Evolutionary conservation across 208 protist genomes (phyloP).

Genomic region (Trichomonas vaginalis): DNA sequence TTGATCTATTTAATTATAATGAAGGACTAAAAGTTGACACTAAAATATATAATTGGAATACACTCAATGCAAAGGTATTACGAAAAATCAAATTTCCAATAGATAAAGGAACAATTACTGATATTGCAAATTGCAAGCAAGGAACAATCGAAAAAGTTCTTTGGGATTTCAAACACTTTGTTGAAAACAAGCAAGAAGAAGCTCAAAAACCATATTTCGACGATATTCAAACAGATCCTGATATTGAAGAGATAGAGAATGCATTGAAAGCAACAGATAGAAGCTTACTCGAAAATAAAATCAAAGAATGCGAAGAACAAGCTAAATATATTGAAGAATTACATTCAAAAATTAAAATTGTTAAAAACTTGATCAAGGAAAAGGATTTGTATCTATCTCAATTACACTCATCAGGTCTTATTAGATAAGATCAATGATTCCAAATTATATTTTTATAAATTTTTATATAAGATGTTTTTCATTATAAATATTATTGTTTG

Average conservation of each 20-base stretch:
- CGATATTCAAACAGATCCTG: background rate
- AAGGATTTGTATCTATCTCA: too few species aligned
- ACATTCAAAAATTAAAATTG: constrained; percentile 65
- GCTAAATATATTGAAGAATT: constrained; percentile 58
- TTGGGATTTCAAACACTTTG: constrained; percentile 45
- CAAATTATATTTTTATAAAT: too few species aligned
- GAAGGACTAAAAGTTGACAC: constrained; percentile 57
- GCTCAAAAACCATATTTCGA: background rate
- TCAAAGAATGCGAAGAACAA: constrained; percentile 62
- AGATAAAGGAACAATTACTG: constrained; percentile 59
- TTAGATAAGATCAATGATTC: too few species aligned
- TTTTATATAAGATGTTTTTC: too few species aligned
- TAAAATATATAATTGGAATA: constrained; percentile 87
- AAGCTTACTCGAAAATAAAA: constrained; percentile 59
- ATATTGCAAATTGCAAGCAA: constrained; percentile 59
- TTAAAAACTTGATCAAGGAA: constrained; percentile 73
- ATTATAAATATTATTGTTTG: too few species aligned
- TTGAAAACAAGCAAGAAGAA: background rate
- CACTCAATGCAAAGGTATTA: constrained; percentile 73
- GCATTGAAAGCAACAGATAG: background rate
- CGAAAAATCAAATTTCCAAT: constrained; percentile 71
- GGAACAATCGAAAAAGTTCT: constrained; percentile 71
- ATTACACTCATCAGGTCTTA: too few species aligned
- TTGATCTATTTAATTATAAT: constrained; percentile 91
- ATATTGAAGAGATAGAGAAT: background rate